A percentile compares a stretch with the other conserved stretches of the same genome.
phyloP scores from a whole-genome alignment of 768 basidiomycete genomes.

The Pleurotus cornucopiae region DNA sequence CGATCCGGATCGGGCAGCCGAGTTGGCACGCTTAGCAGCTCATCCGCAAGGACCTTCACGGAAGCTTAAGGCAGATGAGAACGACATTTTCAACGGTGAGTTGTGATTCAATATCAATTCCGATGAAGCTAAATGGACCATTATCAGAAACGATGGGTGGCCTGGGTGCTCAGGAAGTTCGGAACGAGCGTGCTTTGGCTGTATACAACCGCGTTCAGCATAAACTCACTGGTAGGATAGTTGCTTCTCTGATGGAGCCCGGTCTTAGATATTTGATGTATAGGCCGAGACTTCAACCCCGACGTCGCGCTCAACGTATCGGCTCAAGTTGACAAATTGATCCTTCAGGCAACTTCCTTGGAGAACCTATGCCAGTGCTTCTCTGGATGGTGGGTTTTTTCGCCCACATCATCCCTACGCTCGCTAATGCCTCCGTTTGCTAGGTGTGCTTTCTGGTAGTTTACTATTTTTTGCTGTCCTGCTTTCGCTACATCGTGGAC shows the following conservation, averaged over 20 bases:
- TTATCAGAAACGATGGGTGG: constrained; percentile 41
- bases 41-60: constrained; percentile 79
- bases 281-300: constrained; percentile 92
- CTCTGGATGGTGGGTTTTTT: constrained; percentile 73
- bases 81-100: constrained; percentile 87
- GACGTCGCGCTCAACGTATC: constrained; percentile 68
- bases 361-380: constrained; percentile 98
- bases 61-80: constrained; percentile 87
- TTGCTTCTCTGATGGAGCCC: background rate
- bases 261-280: constrained; percentile 1
- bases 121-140: background rate
- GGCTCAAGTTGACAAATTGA: constrained; percentile 88
- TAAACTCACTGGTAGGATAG: constrained; percentile 78
- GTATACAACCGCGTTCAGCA: constrained; percentile 95
- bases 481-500: constrained; percentile 2
- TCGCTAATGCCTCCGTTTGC: background rate
- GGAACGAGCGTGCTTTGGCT: constrained; percentile 84
- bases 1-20: constrained; percentile 53
- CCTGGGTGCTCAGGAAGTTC: constrained; percentile 73
- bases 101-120: background rate
- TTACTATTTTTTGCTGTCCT: background rate
- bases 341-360: constrained; percentile 87
- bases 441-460: constrained; percentile 77
- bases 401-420: background rate
- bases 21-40: constrained; percentile 61